Conservation (phyloP, 129 eudicot genomes). For the Helichrysum umbraculigerum region DNA sequence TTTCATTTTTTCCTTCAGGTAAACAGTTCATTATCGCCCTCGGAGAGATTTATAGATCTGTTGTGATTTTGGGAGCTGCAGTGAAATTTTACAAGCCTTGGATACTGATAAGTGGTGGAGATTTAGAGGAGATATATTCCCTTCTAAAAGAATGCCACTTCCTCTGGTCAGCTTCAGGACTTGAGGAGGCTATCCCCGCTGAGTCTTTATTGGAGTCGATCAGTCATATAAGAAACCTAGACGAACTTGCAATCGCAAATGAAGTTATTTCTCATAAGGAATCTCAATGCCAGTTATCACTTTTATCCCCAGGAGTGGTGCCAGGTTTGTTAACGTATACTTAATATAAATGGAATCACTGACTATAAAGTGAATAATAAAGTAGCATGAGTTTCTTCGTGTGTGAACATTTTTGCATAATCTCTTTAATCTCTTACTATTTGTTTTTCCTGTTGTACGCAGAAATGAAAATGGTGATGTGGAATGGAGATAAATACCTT, state of each 20-base stretch:
- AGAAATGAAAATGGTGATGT: constrained; percentile 59
- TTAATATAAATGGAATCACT: background rate
- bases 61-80: constrained; percentile 57
- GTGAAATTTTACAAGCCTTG: constrained; percentile 68
- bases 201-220: constrained; percentile 51
- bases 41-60: constrained; percentile 79
- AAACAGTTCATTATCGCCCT: constrained; percentile 54
- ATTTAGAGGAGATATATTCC: constrained; percentile 31
- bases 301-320: constrained; percentile 44
- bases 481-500: constrained; percentile 63
- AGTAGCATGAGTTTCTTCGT: background rate
- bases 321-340: constrained; percentile 51
- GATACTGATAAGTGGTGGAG: constrained; percentile 43
- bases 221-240: constrained; percentile 49
- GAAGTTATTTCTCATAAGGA: constrained; percentile 37
- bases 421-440: background rate
- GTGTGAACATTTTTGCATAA: background rate
- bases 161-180: constrained; percentile 71
- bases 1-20: constrained; percentile 39
- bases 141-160: constrained; percentile 68
- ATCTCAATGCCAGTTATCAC: constrained; percentile 58
- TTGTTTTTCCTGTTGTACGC: constrained; percentile 14
- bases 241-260: constrained; percentile 43
- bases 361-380: background rate
- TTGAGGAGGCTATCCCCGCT: constrained; percentile 52